Evolutionary conservation across 345 rosid species (phyloP).

Genomic region (Euphorbia pulcherrima): DNA sequence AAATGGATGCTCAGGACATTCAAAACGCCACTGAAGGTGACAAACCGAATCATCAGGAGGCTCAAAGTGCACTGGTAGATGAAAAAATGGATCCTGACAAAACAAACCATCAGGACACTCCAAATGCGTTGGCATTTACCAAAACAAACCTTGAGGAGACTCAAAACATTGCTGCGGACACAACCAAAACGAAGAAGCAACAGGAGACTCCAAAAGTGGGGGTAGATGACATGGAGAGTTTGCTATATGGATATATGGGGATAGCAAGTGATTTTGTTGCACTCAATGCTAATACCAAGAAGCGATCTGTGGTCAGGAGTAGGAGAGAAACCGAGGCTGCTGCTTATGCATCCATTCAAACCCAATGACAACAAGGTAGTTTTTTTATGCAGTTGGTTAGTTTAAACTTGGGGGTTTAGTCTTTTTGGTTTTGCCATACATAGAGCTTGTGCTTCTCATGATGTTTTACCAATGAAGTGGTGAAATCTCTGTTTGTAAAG

Average conservation of each 20-base stretch:
- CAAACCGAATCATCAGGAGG: too few species aligned
- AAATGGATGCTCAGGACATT: too few species aligned
- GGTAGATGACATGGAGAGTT: constrained; percentile 17
- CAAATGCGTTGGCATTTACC: too few species aligned
- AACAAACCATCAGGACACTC: too few species aligned
- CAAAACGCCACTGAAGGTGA: too few species aligned
- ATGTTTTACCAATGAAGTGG: neutral
- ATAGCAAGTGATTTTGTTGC: constrained; percentile 44
- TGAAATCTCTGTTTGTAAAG: neutral
- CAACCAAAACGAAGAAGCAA: too few species aligned
- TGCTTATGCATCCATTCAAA: constrained; percentile 13
- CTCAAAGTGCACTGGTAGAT: too few species aligned
- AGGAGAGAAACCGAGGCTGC: constrained; percentile 39
- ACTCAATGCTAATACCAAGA: constrained; percentile 39
- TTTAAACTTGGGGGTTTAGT: neutral
- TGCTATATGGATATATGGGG: constrained; percentile 49
- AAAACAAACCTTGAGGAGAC: too few species aligned
- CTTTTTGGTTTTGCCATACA: neutral
- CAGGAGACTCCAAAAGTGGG: too few species aligned
- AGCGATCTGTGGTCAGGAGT: constrained; percentile 38
- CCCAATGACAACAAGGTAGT: neutral
- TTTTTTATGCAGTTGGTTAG: too few species aligned
- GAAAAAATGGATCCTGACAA: too few species aligned
- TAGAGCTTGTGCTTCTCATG: neutral
- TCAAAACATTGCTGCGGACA: too few species aligned